Conservation (phyloP, 768 basidiomycete species). For the Boletellus emodensis region DNA sequence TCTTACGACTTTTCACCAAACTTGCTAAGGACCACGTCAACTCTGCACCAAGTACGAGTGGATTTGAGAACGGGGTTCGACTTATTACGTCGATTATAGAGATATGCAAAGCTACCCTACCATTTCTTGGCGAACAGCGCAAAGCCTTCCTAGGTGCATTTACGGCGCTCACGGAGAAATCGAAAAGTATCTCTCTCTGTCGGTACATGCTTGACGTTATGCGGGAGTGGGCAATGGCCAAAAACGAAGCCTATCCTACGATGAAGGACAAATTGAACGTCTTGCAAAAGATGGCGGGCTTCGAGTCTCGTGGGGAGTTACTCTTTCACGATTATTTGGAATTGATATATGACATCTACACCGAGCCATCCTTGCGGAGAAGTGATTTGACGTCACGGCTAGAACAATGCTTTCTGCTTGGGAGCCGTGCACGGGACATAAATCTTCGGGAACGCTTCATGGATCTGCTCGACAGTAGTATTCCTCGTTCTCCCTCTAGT, state of each 20-base stretch:
- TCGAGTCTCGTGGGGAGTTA: constrained; percentile 73
- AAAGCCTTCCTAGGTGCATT: constrained; percentile 75
- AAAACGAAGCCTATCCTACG: constrained; percentile 81
- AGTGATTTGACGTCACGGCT: constrained; percentile 92
- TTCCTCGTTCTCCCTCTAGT: constrained; percentile 76
- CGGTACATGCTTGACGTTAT: constrained; percentile 82
- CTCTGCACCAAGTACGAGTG: constrained; percentile 43
- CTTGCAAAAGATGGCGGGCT: constrained; percentile 82
- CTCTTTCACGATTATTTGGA: constrained; percentile 83
- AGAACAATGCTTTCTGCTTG: constrained; percentile 90
- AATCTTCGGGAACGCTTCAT: constrained; percentile 79
- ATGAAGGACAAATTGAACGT: constrained; percentile 94
- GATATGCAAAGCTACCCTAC: constrained; percentile 77
- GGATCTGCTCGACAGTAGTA: constrained; percentile 83
- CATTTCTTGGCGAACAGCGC: constrained; percentile 81
- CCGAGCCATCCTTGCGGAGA: constrained; percentile 75
- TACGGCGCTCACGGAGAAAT: constrained; percentile 83
- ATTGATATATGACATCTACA: constrained; percentile 93
- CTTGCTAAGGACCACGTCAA: constrained; percentile 85
- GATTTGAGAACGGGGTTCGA: constrained; percentile 58
- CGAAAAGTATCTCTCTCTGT: constrained; percentile 73
- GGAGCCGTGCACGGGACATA: constrained; percentile 81
- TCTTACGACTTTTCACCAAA: constrained; percentile 83
- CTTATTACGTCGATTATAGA: constrained; percentile 78
- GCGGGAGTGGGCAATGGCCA: constrained; percentile 84